Base-by-base conservation (phyloP, 164 flowering plant species). In the Tetrastigma voinierianum region DNA sequence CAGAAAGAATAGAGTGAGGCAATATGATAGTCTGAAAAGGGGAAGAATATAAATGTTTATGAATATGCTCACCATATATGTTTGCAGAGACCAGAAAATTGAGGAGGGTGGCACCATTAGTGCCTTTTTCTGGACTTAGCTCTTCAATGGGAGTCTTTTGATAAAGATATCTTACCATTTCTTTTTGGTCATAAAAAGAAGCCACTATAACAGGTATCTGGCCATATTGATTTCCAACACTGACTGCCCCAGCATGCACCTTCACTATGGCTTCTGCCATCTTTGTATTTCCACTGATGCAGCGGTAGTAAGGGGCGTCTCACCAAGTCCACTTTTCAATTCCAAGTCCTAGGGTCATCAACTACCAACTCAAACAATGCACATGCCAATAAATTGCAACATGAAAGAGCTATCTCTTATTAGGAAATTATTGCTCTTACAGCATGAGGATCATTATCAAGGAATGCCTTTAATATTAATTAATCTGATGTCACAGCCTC, bases 321-420 rank as follows among this genome's bases (percentile, higher is more conserved):
- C 19, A 16, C 66, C 68, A 1, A 45, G 46, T 46, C 59, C 53
- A 45, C 71, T 71, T 24, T 13, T 46, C 17, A 68, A 16, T 49
- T 40, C 69, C 51, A 78, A 55, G 51, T 71, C 61, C 2, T 49
- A 49, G 14, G 0, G 14, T 2, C 61, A 71, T 71, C 46, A 18
- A 44, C 1, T 45, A 74, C 76, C 43, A 78, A 16, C 57, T 73
- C 67, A 59, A 0, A 74, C 80, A 45, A 14, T 66, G 23, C 7
- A 49, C 21, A 4, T 65, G 73, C n/a, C 80, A 80, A 1, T 58
- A 16, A 57, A 72, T 67, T 0, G 76, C 77, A 49, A 74, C 56
- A 64, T 80, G 80, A n/a, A 7, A 80, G 76, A 43, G 78, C 70
- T 13, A 76, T 80, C 46, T 79, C 0, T 55, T 63, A 2, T 59